phyloP scores from a whole-genome alignment of 1,284 basidiomycete species.

The Blastosporella zonata region DNA sequence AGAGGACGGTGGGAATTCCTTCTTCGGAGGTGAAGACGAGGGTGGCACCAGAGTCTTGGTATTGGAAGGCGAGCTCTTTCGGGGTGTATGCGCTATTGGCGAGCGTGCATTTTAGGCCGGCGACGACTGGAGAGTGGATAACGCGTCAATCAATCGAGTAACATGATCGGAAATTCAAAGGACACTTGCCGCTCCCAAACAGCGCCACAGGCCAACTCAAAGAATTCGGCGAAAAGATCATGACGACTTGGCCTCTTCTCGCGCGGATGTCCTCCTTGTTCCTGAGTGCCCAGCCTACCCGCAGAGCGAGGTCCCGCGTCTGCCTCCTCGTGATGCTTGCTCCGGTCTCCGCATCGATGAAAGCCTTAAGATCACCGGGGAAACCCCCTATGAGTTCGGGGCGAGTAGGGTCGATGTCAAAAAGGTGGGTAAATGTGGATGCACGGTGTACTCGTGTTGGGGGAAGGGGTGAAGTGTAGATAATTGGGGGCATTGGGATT shows the following conservation, averaged over 20 bases:
- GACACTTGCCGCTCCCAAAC: conserved; percentile 43
- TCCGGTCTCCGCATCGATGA: conserved; percentile 65
- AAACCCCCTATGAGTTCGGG: conserved; percentile 39
- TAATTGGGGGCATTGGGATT: conserved; percentile 36
- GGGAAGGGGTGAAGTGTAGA: conserved; percentile 41
- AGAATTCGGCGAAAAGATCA: conserved; percentile 62
- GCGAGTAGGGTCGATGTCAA: conserved; percentile 27
- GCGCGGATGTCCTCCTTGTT: conserved; percentile 33
- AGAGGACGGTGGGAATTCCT: conserved; percentile 42
- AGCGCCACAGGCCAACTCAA: conserved; percentile 62
- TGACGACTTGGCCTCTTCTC: conserved; percentile 41
- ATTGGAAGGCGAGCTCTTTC: conserved; percentile 47
- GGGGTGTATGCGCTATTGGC: conserved; percentile 46
- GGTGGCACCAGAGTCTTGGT: conserved; percentile 50
- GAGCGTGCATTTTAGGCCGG: conserved; percentile 48
- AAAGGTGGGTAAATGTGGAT: conserved; percentile 55
- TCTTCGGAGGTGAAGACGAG: conserved; percentile 54
- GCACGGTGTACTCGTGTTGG: conserved; percentile 30
- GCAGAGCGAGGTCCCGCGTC: conserved; percentile 52
- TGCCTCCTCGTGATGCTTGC: conserved; percentile 53
- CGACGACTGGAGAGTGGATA: conserved; percentile 35
- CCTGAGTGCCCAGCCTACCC: conserved; percentile 54
- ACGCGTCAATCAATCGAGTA: not conserved
- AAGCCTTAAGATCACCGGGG: conserved; percentile 47
- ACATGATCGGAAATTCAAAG: not conserved